These are phyloP conservation scores for Arthonia radiata DNA, from an alignment of 495 filamentous ascomycete genomes.

Conservation along the genomic window DNA sequence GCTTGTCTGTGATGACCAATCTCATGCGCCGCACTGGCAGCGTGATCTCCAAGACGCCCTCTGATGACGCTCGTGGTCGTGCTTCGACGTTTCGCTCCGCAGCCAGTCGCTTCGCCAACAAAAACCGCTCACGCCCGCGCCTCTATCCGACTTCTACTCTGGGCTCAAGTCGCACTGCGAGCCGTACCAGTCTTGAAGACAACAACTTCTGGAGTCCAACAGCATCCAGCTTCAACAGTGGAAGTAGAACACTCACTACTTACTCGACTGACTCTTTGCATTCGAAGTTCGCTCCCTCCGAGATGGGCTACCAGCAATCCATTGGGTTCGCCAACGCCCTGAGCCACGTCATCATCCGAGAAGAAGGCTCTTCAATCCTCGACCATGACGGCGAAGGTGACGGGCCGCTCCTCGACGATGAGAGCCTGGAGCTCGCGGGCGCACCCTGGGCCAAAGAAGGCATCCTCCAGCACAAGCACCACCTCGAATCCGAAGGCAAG, in stretches of 20 bases:
- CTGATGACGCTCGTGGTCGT: conserved; percentile 45
- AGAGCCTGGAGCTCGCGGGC: conserved; percentile 66
- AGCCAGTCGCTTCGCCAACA: conserved; percentile 52
- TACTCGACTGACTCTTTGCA: conserved; percentile 76
- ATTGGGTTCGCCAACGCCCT: conserved; percentile 96
- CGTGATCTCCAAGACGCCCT: conserved; percentile 68
- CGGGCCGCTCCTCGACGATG: conserved; percentile 9
- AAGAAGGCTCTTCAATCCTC: conserved; percentile 39
- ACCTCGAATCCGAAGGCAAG: conserved; percentile 71
- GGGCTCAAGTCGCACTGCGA: conserved; percentile 74
- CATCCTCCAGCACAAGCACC: conserved; percentile 85
- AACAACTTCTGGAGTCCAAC: conserved; percentile 82
- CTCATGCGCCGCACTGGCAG: conserved; percentile 70
- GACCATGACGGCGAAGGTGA: conserved; percentile 19
- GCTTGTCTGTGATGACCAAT: conserved; percentile 21
- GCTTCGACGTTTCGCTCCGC: conserved; percentile 38
- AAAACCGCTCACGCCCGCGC: conserved; percentile 61
- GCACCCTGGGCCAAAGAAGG: conserved; percentile 97
- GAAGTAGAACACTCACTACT: conserved; percentile 70
- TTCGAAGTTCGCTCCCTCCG: conserved; percentile 50
- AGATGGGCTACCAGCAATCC: conserved; percentile 75
- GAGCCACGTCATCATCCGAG: conserved; percentile 87
- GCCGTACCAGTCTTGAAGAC: conserved; percentile 88
- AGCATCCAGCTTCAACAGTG: conserved; percentile 63
- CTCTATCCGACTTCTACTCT: conserved; percentile 56